Conservation (phyloP, 768 basidiomycete genomes). For the Hericium erinaceus region DNA sequence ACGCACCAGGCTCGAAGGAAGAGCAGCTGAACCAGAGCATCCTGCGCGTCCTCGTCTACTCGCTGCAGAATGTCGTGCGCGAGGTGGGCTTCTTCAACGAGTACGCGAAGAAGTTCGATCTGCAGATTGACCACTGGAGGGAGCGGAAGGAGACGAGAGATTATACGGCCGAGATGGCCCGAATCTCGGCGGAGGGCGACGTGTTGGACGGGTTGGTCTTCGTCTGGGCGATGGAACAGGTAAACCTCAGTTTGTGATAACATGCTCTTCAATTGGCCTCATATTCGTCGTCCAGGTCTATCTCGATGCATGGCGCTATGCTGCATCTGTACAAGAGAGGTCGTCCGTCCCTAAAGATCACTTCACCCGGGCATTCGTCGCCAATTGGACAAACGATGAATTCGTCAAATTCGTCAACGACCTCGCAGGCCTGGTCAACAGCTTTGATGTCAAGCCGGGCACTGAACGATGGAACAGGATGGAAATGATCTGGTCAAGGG, state of each 20-base stretch:
- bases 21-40: slow-evolving; percentile 31
- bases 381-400: slow-evolving; percentile 52
- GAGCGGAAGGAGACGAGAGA: slow-evolving; percentile 55
- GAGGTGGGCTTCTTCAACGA: slow-evolving; percentile 54
- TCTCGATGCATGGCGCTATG: slow-evolving; percentile 56
- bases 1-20: slow-evolving; percentile 22
- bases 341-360: slow-evolving; percentile 1
- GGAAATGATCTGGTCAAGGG: slow-evolving; percentile 46
- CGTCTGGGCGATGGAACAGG: slow-evolving; percentile 76
- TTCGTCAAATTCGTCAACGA: slow-evolving; percentile 45
- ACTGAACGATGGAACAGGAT: slow-evolving; percentile 29
- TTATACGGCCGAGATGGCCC: slow-evolving; percentile 65
- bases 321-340: slow-evolving; percentile 17
- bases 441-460: slow-evolving; percentile 28
- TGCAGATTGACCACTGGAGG: slow-evolving; percentile 39
- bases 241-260: slow-evolving; percentile 17
- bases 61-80: slow-evolving; percentile 48
- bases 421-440: slow-evolving; percentile 39
- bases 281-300: slow-evolving; percentile 39
- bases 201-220: slow-evolving; percentile 61
- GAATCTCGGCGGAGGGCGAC: slow-evolving; percentile 33
- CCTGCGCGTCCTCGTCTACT: slow-evolving; percentile 40
- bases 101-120: slow-evolving; percentile 32
- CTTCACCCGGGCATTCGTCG: slow-evolving; percentile 40
- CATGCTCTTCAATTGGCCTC: background rate